Base-by-base conservation (phyloP, 495 filamentous ascomycete species). In the Parathielavia appendiculata region DNA sequence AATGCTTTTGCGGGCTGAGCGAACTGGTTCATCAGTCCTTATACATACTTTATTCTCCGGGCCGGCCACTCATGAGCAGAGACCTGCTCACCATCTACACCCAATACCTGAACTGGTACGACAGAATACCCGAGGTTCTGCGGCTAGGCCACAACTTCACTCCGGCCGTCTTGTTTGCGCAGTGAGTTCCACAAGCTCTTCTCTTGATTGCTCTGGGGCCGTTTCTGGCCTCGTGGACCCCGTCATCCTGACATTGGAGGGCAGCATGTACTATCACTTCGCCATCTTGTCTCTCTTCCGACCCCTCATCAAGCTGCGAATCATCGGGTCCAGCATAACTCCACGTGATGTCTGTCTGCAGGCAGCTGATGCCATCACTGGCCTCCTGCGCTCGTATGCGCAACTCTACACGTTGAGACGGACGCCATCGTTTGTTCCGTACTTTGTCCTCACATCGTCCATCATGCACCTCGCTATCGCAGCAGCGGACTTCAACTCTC, bases 21-120 rank as follows among this genome's bases (percentile, higher is more conserved):
- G 85, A 88, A 67, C 79, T 88, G 12, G 79, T 87, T 5, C 84
- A 86, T 54, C 77, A 86, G 61, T 79, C 80, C 12, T 67, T 87
- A n/a, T 84, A 81, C 60, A 75, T 83, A 22, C 73, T 87, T 10
- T 84, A 84, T 63, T 80, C 84, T 0, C 85, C 86, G 2, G 81
- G 78, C 20, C 72, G 79, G 50, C 77, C 78, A 0, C 70, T 87
- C 11, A 85, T 81, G 0, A 81, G 79, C 60, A 75, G 75, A 53
- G 78, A 80, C 20, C 66, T 88, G 12, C 73, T 85, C 1, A 69
- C 69, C 26, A 73, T 76, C 16, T 86, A 87, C 60, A 78, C 76
- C 0, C 78, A 81, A 57, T 86, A 85, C 52, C 69, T 83, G 20
- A 77, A 79, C 39, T 88, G 84, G 84, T 83, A 83, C 62, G 78